Evolutionary conservation across 495 filamentous ascomycete species (phyloP), one percentile per base, ranked within the genome.

Genomic region (Xylaria sp.): DNA sequence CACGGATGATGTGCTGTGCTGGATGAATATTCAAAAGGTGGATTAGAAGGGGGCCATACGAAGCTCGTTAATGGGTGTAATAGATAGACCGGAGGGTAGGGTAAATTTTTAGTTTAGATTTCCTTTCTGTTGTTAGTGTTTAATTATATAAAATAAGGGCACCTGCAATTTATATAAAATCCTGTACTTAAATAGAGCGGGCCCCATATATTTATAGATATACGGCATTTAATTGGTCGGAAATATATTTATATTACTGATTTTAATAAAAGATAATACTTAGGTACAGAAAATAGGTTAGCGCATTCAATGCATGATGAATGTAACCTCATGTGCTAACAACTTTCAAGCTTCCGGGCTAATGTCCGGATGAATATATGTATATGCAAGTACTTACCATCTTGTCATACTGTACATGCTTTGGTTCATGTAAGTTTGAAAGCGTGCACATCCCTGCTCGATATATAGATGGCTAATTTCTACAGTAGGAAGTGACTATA

Each of bases 331-430:
- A n/a, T 31, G 50, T 55, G 26, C 50, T 55, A 29, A 14, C 24
- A 21, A 59, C 31, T 9, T 35, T 35, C 8, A 37, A 37, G 44
- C 19, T 37, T n/a, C 17, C 14, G 62, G 62, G 44, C 44, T 52
- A 52, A 65, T 65, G 21, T 52, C 62, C 62, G 62, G 62, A 31
- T 52, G 31, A 50, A 64, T 48, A 43, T n/a, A n/a, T n/a, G n/a
- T n/a, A n/a, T n/a, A n/a, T n/a, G n/a, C n/a, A n/a, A n/a, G n/a
- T n/a, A n/a, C n/a, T n/a, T 41, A 12, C 29, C 35, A n/a, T 46
- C 44, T 46, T 46, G 44, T n/a, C n/a, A 46, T 46, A 46, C 17
- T n/a, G n/a, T n/a, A n/a, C 17, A 50, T 48, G 19, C 44, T 48
- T 52, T 9, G 48, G 21, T 52, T n/a, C n/a, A n/a, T n/a, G n/a